These are phyloP conservation scores for Fraxinus quadrangulata DNA, from an alignment of 257 asterid genomes.

Conservation along the genomic window DNA sequence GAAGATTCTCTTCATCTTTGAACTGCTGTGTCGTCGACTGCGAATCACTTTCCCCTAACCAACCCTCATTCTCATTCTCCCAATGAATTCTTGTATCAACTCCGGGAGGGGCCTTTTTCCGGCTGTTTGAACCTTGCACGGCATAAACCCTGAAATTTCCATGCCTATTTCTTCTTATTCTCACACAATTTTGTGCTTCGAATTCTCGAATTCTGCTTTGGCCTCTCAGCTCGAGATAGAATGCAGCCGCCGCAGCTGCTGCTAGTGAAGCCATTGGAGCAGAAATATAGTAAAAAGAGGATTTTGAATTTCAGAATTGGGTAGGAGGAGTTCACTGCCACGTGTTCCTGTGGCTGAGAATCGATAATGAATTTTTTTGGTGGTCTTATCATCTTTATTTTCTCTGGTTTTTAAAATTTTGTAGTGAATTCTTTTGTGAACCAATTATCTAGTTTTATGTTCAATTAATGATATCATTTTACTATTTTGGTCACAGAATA, in stretches of 20 bases:
- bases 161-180: constrained; percentile 18
- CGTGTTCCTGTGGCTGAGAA: constrained; percentile 43
- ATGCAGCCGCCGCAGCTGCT: constrained; percentile 50
- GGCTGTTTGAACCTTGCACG: constrained; percentile 41
- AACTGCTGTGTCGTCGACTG: constrained; percentile 38
- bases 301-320: constrained; percentile 24
- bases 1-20: constrained; percentile 48
- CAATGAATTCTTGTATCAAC: constrained; percentile 88
- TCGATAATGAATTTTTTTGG: constrained; percentile 22
- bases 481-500: too few species aligned
- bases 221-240: constrained; percentile 41
- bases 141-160: constrained; percentile 34
- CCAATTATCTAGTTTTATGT: too few species aligned
- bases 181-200: constrained; percentile 18
- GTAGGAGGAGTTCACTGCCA: constrained; percentile 7
- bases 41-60: constrained; percentile 68
- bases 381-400: too few species aligned
- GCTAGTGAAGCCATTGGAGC: constrained; percentile 64
- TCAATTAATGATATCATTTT: too few species aligned
- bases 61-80: constrained; percentile 89
- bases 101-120: constrained; percentile 63
- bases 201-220: constrained; percentile 33
- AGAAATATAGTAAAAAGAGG: constrained; percentile 19
- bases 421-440: too few species aligned
- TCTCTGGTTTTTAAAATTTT: too few species aligned